Conservation (phyloP, 352 stramenopile genomes). For the Pythium plurisporium region DNA sequence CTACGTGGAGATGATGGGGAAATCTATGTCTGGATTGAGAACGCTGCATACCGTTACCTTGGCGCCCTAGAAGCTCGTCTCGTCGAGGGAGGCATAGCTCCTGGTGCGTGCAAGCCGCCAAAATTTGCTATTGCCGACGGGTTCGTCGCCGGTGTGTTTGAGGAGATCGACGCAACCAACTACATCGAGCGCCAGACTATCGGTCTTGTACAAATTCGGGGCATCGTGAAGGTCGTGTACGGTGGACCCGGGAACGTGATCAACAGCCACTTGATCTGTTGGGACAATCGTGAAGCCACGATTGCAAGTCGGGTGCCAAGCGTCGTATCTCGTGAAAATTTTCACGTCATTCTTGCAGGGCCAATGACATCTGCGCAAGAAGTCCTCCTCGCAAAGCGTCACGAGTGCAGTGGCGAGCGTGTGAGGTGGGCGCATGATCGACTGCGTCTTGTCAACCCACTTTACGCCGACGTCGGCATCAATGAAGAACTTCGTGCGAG, state of each 20-base stretch:
- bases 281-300: slow-evolving; percentile 23
- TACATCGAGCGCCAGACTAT: slow-evolving; percentile 18
- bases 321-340: slow-evolving; percentile 9
- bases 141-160: slow-evolving; percentile 21
- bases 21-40: slow-evolving; percentile 6
- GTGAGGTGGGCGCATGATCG: neutral
- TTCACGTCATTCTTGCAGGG: slow-evolving; percentile 24
- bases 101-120: slow-evolving; percentile 4
- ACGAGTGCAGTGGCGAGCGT: slow-evolving; percentile 19
- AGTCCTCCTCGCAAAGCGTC: slow-evolving; percentile 9
- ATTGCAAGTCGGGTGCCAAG: slow-evolving; percentile 14
- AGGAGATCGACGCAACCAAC: slow-evolving; percentile 10
- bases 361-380: slow-evolving; percentile 24
- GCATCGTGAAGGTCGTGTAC: slow-evolving; percentile 25
- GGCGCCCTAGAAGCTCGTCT: neutral
- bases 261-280: slow-evolving; percentile 26
- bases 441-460: slow-evolving; percentile 13
- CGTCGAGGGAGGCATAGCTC: neutral
- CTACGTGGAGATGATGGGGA: neutral
- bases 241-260: slow-evolving; percentile 22
- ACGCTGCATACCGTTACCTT: neutral
- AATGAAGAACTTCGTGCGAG: no score
- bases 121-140: slow-evolving; percentile 22
- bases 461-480: slow-evolving; percentile 7
- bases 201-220: slow-evolving; percentile 18